Evolutionary conservation across 345 rosid genomes (phyloP), one percentile per base, ranked within the genome.

Genomic region (Gossypium stocksii): DNA sequence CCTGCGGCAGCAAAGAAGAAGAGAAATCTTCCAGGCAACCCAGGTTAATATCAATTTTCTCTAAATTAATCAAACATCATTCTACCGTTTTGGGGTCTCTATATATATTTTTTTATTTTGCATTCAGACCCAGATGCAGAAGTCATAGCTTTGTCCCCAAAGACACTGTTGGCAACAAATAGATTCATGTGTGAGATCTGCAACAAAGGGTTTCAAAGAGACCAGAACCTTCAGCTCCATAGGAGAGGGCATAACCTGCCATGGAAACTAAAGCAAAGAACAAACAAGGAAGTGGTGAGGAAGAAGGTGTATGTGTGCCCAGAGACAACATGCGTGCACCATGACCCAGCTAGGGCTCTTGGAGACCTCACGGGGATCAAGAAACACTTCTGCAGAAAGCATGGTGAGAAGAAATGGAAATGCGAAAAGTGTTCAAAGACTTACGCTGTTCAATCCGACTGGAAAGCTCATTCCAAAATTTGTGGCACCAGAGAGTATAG

Each of bases 361-460:
- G 91, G 91, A 2, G 91, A 88, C 79, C 88, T 88, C 46, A 88
- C 92, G 1, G 92, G 92, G 16, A 83, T 88, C 81, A 88, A 88
- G 83, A 88, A 88, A 71, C 91, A 87, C 79, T 87, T 81, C 64
- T 72, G 72, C 85, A 81, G 91, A 77, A 87, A 87, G 75, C 91
- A 88, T 16, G 86, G 91, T 0, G 91, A 88, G 84, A 88, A 86
- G 86, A 86, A 86, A 69, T 88, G 91, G 91, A 88, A 86, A 76
- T 87, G 91, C 59, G 89, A 84, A 34, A 84, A 83, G 79, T 87
- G 91, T 78, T 81, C 86, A 14, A 88, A 88, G 76, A 78, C 81
- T 44, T 88, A 88, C 61, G 92, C 92, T 2, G 92, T 86, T 78
- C 89, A 83, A 68, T 88, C 92, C 7, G 92, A 88, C 34, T 86